Evolutionary conservation across 257 asterid genomes (phyloP).

Genomic region (Primulina huaijiensis): DNA sequence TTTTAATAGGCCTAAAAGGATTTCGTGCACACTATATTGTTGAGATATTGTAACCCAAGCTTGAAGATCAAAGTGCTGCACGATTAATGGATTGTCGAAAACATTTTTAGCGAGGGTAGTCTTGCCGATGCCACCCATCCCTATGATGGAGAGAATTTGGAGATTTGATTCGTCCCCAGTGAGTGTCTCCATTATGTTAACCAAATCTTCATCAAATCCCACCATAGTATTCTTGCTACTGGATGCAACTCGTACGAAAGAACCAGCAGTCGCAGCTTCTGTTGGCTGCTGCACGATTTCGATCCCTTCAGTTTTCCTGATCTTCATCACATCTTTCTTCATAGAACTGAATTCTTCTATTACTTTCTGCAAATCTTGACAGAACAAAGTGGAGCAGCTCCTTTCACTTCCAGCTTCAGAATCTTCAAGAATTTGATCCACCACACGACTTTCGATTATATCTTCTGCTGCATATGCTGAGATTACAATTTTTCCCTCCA

Average conservation of each 20-base stretch:
- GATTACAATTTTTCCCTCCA: slow-evolving; percentile 5
- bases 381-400: no score
- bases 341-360: no score
- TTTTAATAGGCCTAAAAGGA: no score
- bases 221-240: slow-evolving; percentile 3
- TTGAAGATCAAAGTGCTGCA: no score
- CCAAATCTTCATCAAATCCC: slow-evolving; percentile 9
- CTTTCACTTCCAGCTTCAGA: neutral
- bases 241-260: neutral
- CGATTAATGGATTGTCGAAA: no score
- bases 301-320: no score
- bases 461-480: slow-evolving; percentile 20
- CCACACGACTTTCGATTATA: neutral
- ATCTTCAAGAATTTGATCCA: no score
- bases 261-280: neutral
- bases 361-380: no score
- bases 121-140: slow-evolving; percentile 4
- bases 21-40: no score
- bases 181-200: neutral
- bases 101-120: no score
- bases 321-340: no score
- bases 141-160: neutral
- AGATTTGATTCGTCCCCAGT: neutral
- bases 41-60: no score
- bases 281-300: neutral